These are phyloP conservation scores for Nitzschia palea DNA, from an alignment of 108 stramenopile species.

Conservation along the genomic window DNA sequence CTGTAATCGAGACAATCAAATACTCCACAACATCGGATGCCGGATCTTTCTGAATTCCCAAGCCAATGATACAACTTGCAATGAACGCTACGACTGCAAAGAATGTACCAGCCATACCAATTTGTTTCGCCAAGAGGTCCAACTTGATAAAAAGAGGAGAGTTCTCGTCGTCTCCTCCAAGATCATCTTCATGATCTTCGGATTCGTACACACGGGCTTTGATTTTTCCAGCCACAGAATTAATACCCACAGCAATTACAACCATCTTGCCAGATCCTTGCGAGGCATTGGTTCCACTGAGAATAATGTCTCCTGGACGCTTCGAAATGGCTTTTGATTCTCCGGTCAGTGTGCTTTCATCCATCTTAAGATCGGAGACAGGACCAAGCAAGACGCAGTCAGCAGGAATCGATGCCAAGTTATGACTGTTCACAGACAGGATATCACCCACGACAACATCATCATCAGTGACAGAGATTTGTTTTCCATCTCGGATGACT, in stretches of 20 bases:
- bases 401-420: slow-evolving; percentile 85
- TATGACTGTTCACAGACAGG: slow-evolving; percentile 86
- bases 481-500: slow-evolving; percentile 84
- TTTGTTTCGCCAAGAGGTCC: slow-evolving; percentile 81
- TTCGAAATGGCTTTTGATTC: slow-evolving; percentile 90
- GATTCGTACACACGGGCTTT: slow-evolving; percentile 80
- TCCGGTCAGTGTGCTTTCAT: slow-evolving; percentile 93
- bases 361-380: slow-evolving; percentile 82
- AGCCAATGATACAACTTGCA: slow-evolving; percentile 81
- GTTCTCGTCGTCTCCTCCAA: slow-evolving; percentile 64
- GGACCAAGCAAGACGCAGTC: slow-evolving; percentile 91
- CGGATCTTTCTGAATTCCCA: slow-evolving; percentile 48
- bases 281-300: slow-evolving; percentile 67
- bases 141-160: slow-evolving; percentile 87
- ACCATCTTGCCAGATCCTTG: slow-evolving; percentile 85
- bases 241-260: slow-evolving; percentile 87
- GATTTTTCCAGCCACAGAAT: slow-evolving; percentile 87
- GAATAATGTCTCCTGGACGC: slow-evolving; percentile 66
- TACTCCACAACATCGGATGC: slow-evolving; percentile 60
- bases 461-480: slow-evolving; percentile 70
- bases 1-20: slow-evolving; percentile 76
- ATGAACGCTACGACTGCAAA: slow-evolving; percentile 72
- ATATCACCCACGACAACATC: slow-evolving; percentile 98
- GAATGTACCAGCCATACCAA: slow-evolving; percentile 80
- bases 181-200: slow-evolving; percentile 55